Base-by-base conservation (phyloP, 2,329 filamentous ascomycete species). In the Penicillium rolfsii region DNA sequence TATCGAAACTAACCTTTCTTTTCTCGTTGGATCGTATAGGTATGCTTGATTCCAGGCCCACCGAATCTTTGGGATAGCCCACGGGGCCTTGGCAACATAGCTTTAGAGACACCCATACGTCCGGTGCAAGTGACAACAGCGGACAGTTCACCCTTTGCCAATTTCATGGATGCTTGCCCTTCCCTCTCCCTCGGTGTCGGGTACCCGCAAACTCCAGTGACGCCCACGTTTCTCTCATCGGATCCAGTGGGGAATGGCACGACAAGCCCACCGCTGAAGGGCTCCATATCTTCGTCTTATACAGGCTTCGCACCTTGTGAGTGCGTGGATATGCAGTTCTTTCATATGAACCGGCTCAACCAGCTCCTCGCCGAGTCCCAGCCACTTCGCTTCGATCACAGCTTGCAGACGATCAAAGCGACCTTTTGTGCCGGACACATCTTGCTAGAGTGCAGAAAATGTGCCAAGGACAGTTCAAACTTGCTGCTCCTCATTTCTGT, bases 321-420 rank as follows among this genome's bases (percentile, higher is more conserved):
- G 40, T 77, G 75, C 57, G 53, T 70, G 2, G 70, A 73, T 26
- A 68, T 65, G 46, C 69, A 75, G 26, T 60, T 70, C 9, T 70
- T 71, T 49, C 67, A 76, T 40, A 68, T 72, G 63, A 70, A 69
- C 53, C 69, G 69, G n/a, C 61, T 77, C n/a, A 73, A 69, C 28
- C 67, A 70, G 38, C 65, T 76, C 7, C 68, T 68, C 5, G 59
- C 62, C 40, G 69, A 71, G 30, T 59, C 70, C 2, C 43, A 69
- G 41, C 66, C 67, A 14, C 65, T 71, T 9, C 70, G 73, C 19
- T 70, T 76, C 43, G 74, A 77, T 38, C 70, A 74, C 43, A 71
- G 70, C 43, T 67, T 77, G 38, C 72, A 76, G 41, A 60, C 64
- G 1, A 70, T 76, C 56, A 70, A 70, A 53, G 61, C 69, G 3